Conservation (phyloP, 78 protist species). For the Cavenderia fasciculata region DNA sequence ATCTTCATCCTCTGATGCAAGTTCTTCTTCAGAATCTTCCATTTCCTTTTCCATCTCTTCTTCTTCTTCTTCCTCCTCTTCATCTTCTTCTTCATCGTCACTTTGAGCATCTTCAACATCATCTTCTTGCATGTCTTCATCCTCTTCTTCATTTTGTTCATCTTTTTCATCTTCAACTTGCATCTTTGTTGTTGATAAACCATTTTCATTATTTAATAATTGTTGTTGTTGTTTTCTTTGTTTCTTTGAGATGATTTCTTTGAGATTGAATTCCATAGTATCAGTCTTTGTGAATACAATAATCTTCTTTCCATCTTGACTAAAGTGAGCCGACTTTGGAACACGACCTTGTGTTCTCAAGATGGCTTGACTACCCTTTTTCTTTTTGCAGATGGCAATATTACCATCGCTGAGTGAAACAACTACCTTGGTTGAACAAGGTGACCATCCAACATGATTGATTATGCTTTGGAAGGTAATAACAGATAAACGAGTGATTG, state of each 20-base stretch:
- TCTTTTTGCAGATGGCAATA: slow-evolving; percentile 29
- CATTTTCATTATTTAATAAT: no score
- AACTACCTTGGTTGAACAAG: slow-evolving; percentile 24
- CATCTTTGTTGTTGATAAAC: slow-evolving; percentile 8
- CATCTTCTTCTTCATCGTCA: neutral
- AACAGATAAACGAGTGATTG: slow-evolving; percentile 32
- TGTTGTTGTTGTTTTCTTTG: no score
- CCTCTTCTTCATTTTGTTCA: neutral
- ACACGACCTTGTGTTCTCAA: slow-evolving; percentile 15
- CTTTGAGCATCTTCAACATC: no score
- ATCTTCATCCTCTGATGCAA: neutral
- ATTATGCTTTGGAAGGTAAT: no score
- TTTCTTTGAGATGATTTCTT: no score
- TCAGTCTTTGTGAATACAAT: no score
- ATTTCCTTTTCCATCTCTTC: neutral
- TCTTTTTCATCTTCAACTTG: neutral
- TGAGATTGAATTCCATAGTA: no score
- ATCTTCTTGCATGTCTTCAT: neutral
- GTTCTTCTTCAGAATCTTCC: no score
- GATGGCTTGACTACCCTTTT: neutral
- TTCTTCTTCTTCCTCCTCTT: neutral
- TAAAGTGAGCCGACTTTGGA: slow-evolving; percentile 3
- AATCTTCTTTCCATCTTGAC: slow-evolving; percentile 20
- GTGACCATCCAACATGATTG: slow-evolving; percentile 35
- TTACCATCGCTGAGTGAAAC: slow-evolving; percentile 37